Evolutionary conservation across 2,329 filamentous ascomycete genomes (phyloP), one percentile per base, ranked within the genome.

Genomic region (Diplodia mutila): DNA sequence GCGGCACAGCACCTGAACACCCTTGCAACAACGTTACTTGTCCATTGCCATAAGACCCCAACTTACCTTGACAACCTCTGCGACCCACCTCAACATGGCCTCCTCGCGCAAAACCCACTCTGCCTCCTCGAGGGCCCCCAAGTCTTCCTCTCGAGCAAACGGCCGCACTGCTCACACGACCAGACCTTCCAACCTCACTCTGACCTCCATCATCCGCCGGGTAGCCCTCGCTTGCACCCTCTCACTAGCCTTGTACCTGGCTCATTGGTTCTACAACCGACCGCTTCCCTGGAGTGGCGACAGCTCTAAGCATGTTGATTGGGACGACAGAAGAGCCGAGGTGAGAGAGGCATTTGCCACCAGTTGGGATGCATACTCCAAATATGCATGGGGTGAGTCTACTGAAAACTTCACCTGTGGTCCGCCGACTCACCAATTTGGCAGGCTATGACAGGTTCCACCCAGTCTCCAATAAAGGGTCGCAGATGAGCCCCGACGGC

Each of bases 311-410:
- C 7, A 9, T 27, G 39, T 27, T 16, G 86, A 96, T 75, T 97
- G 94, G 94, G 77, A 85, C 27, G 84, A 86, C 69, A 86, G 93
- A 73, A 87, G 91, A 73, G 87, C 94, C 71, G 87, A 86, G 71
- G 94, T 97, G 3, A 91, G 91, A 68, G 91, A 96, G 75, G 92
- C 91, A 25, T 97, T 97, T 78, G 87, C 89, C 77, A 81, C 93
- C 72, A 96, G 92, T 75, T 97, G 93, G 91, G 90, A 93, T 76
- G 89, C 91, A 11, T 97, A 97, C 78, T 90, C 92, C 76, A 88
- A 90, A 75, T 89, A 97, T 81, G 94, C 90, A 51, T 97, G 93
- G 93, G 94, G 92, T 92, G 1, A n/a, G n/a, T n/a, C n/a, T n/a
- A n/a, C n/a, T n/a, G 23, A 37, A 11, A 7, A 14, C 11, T 9